Evolutionary conservation across 2,329 filamentous ascomycete species (phyloP).

Genomic region (Pseudocercospora vitis): DNA sequence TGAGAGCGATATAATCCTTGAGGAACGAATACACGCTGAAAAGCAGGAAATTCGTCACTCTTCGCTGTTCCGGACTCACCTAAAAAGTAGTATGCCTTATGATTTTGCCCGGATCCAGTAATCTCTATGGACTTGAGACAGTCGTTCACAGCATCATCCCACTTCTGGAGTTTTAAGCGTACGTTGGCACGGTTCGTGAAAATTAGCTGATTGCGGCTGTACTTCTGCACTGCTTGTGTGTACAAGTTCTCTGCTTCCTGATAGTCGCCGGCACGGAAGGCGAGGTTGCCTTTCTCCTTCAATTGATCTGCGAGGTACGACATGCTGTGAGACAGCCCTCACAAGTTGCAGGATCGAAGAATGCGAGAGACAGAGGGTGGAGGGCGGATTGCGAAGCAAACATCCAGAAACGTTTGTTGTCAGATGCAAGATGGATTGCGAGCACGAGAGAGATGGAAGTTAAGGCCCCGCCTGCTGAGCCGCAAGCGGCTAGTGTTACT

Average conservation of each 20-base stretch:
- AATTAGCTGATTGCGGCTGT: constrained; percentile 72
- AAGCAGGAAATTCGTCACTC: not conserved
- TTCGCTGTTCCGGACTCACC: constrained; percentile 31
- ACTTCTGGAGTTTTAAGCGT: constrained; percentile 70
- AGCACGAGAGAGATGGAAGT: not conserved
- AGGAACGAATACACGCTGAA: not conserved
- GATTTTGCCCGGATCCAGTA: constrained; percentile 46
- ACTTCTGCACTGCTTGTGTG: constrained; percentile 71
- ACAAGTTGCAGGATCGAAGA: not conserved
- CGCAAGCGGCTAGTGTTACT: not conserved
- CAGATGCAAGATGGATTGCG: not conserved
- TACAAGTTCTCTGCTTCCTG: constrained; percentile 67
- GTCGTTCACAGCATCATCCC: constrained; percentile 74
- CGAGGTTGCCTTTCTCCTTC: constrained; percentile 59
- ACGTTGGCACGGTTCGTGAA: constrained; percentile 90
- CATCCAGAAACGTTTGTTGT: not conserved
- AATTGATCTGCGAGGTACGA: constrained; percentile 47
- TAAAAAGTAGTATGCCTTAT: constrained; percentile 79
- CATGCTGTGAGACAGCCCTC: constrained; percentile 9
- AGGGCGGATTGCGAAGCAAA: not conserved
- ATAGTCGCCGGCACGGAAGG: constrained; percentile 66
- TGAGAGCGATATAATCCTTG: too few relatives aligned
- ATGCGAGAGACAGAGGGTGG: not conserved
- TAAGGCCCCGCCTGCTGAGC: not conserved
- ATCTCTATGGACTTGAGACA: constrained; percentile 73